These are phyloP conservation scores for Nemophila menziesii DNA, from an alignment of 257 asterid species.

Conservation along the genomic window DNA sequence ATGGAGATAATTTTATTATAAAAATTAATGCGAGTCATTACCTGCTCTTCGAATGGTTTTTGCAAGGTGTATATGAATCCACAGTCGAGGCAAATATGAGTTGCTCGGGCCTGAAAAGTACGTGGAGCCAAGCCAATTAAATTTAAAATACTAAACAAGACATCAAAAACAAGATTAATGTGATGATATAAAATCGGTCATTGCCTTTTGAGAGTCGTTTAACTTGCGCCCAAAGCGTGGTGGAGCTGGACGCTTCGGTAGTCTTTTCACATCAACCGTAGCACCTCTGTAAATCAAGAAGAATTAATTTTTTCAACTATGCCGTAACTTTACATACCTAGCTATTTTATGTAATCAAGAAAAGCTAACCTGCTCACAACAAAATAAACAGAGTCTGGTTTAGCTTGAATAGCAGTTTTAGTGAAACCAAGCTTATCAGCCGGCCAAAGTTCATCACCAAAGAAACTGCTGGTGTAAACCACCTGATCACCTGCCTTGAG, in stretches of 20 bases:
- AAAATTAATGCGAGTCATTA: no score
- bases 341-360: no score
- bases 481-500: conserved; percentile 90
- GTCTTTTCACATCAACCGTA: conserved; percentile 73
- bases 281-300: conserved; percentile 45
- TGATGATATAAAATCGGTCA: conserved; percentile 3
- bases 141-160: background rate
- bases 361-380: conserved; percentile 70
- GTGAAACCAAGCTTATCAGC: conserved; percentile 95
- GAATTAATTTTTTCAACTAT: no score
- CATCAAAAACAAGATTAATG: background rate
- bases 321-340: no score
- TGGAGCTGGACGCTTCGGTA: conserved; percentile 91
- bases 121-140: no score
- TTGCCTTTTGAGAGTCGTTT: conserved; percentile 79
- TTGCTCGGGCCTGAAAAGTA: conserved; percentile 61
- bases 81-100: conserved; percentile 95
- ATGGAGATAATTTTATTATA: no score
- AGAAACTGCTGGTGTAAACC: conserved; percentile 89
- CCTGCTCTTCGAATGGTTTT: conserved; percentile 86
- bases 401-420: conserved; percentile 86
- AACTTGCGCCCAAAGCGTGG: conserved; percentile 87
- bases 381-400: conserved; percentile 86
- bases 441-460: conserved; percentile 96
- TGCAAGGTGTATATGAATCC: conserved; percentile 77